Percentiles rank a stretch among this genome's conserved stretches.
Evolutionary conservation across 2,329 filamentous ascomycete genomes (phyloP).

Genomic region (Nothophoma quercina): DNA sequence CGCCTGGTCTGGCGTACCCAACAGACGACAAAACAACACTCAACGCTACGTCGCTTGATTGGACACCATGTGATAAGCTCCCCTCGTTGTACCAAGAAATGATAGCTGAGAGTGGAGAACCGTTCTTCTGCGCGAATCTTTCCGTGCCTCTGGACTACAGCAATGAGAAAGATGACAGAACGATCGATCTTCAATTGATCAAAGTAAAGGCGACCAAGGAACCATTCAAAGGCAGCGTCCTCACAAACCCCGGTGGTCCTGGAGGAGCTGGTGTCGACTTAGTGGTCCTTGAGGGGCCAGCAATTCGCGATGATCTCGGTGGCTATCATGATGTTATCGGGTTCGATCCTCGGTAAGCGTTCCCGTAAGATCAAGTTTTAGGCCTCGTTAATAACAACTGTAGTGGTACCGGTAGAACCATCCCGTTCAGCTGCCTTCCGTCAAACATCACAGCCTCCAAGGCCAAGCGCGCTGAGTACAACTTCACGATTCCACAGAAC

Average conservation of each 20-base stretch:
- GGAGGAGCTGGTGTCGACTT: slow-evolving; percentile 25
- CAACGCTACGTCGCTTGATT: slow-evolving; percentile 11
- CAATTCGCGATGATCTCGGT: slow-evolving; percentile 10
- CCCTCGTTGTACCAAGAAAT: not conserved
- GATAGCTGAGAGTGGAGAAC: not conserved
- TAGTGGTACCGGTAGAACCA: slow-evolving; percentile 25
- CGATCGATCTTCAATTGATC: slow-evolving; percentile 36
- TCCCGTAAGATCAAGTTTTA: no score
- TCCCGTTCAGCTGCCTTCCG: slow-evolving; percentile 18
- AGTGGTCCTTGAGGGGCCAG: slow-evolving; percentile 6
- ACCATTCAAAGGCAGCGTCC: slow-evolving; percentile 41
- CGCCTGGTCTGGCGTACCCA: slow-evolving; percentile 8
- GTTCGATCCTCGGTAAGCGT: slow-evolving; percentile 20
- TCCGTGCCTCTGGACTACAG: slow-evolving; percentile 49
- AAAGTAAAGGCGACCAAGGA: slow-evolving; percentile 36
- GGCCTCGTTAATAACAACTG: not conserved
- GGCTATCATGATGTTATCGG: slow-evolving; percentile 22
- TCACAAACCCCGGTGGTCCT: slow-evolving; percentile 48
- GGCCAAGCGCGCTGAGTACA: slow-evolving; percentile 16
- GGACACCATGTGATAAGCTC: slow-evolving; percentile 21
- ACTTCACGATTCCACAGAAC: slow-evolving; percentile 17
- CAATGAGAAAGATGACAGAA: slow-evolving; percentile 24
- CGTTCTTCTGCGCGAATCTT: slow-evolving; percentile 38
- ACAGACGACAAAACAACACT: not conserved
- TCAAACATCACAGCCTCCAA: slow-evolving; percentile 12